A percentile compares a stretch with the other conserved stretches of the same genome.
phyloP scores from a whole-genome alignment of 2,329 filamentous ascomycete species.

The Xylaria sp. region DNA sequence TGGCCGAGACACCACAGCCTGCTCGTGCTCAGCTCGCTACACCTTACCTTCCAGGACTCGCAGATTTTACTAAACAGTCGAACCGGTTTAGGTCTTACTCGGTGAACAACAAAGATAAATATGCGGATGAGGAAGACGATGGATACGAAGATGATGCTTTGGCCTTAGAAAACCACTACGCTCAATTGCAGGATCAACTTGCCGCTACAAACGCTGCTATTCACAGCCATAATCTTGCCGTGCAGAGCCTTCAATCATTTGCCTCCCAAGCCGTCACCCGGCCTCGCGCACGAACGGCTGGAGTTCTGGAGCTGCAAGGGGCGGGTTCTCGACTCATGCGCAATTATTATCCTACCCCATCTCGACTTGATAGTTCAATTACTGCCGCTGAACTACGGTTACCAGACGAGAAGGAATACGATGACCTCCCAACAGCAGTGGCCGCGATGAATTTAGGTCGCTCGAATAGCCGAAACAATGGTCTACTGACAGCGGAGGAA shows the following conservation, averaged over 20 bases:
- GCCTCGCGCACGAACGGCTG: slow-evolving; percentile 89
- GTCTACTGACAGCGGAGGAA: slow-evolving; percentile 78
- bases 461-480: slow-evolving; percentile 73
- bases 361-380: slow-evolving; percentile 79
- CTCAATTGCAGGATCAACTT: slow-evolving; percentile 70
- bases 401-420: slow-evolving; percentile 80
- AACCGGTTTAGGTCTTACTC: slow-evolving; percentile 97
- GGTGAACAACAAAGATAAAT: slow-evolving; percentile 98
- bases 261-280: slow-evolving; percentile 84
- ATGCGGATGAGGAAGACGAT: slow-evolving; percentile 87
- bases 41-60: slow-evolving; percentile 79
- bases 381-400: slow-evolving; percentile 79
- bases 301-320: slow-evolving; percentile 78
- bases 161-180: slow-evolving; percentile 66
- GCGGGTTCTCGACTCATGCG: slow-evolving; percentile 73
- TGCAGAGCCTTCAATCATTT: slow-evolving; percentile 77
- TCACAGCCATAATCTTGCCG: slow-evolving; percentile 90
- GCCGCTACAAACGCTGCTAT: slow-evolving; percentile 77
- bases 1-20: slow-evolving; percentile 92
- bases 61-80: slow-evolving; percentile 78
- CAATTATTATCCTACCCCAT: slow-evolving; percentile 78
- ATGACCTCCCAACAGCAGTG: slow-evolving; percentile 83
- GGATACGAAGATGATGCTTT: slow-evolving; percentile 72
- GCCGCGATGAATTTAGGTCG: slow-evolving; percentile 80
- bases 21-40: slow-evolving; percentile 78